Evolutionary conservation across 2,329 filamentous ascomycete species (phyloP).

Genomic region (Botrytis porri): DNA sequence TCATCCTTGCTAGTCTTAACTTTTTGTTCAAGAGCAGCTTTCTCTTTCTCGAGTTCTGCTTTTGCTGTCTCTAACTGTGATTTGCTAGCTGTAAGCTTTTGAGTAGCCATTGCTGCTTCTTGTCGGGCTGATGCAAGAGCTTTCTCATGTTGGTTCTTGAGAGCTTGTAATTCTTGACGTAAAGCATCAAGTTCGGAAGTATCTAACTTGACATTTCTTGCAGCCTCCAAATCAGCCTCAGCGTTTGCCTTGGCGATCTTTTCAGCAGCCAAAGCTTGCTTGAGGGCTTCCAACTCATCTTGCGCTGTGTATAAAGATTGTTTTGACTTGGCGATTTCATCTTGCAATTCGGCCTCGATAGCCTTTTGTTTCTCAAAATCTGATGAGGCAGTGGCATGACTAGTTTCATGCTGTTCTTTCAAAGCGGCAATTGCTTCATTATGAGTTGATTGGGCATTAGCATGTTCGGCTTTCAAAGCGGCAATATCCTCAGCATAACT

Average conservation of each 20-base stretch:
- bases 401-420: constrained; percentile 46
- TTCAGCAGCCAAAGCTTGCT: constrained; percentile 41
- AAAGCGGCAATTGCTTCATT: constrained; percentile 43
- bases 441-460: constrained; percentile 48
- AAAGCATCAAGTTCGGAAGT: constrained; percentile 53
- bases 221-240: constrained; percentile 57
- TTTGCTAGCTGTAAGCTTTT: constrained; percentile 42
- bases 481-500: constrained; percentile 45
- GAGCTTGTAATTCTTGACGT: constrained; percentile 47
- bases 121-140: constrained; percentile 40
- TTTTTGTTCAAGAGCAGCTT: constrained; percentile 50
- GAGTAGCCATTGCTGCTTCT: constrained; percentile 38
- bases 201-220: constrained; percentile 54
- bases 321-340: constrained; percentile 47
- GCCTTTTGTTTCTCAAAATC: constrained; percentile 36
- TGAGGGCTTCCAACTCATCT: constrained; percentile 33
- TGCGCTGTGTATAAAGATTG: constrained; percentile 35
- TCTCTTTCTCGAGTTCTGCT: constrained; percentile 54
- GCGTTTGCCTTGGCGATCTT: constrained; percentile 44
- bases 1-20: constrained; percentile 52
- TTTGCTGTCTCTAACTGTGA: constrained; percentile 44
- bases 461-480: constrained; percentile 41
- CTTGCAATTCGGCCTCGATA: constrained; percentile 42
- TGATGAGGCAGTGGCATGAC: constrained; percentile 32
- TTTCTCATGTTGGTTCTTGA: constrained; percentile 49